Percentiles rank a stretch among this genome's conserved stretches.
Evolutionary conservation across 352 stramenopile genomes (phyloP).

Genomic region (Globisporangium abappressorium): DNA sequence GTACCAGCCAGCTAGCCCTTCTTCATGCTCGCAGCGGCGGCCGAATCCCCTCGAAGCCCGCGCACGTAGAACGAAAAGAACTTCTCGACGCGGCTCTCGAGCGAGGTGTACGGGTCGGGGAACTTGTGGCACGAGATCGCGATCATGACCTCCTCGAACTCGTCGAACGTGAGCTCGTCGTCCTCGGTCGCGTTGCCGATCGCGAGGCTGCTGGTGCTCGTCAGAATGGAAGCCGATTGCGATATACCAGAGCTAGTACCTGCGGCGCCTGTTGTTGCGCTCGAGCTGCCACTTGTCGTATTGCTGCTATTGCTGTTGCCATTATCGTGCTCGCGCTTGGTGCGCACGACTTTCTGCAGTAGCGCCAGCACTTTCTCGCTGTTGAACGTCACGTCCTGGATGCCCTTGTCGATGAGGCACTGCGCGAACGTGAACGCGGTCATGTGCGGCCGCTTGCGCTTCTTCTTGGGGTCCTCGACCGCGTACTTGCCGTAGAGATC

Average conservation of each 20-base stretch:
- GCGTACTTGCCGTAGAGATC: slow-evolving; percentile 57
- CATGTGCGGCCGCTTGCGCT: slow-evolving; percentile 40
- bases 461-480: slow-evolving; percentile 37
- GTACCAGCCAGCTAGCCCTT: not conserved
- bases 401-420: slow-evolving; percentile 56
- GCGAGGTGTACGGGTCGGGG: slow-evolving; percentile 69
- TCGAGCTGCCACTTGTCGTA: slow-evolving; percentile 1
- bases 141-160: slow-evolving; percentile 71
- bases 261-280: not conserved
- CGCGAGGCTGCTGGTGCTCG: slow-evolving; percentile 4
- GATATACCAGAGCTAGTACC: not conserved
- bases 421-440: slow-evolving; percentile 62
- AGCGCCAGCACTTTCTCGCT: slow-evolving; percentile 56
- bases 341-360: slow-evolving; percentile 49
- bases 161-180: slow-evolving; percentile 54
- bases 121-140: slow-evolving; percentile 77
- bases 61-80: slow-evolving; percentile 72
- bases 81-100: slow-evolving; percentile 75
- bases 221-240: not conserved
- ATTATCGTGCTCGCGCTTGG: slow-evolving; percentile 26
- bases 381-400: slow-evolving; percentile 61
- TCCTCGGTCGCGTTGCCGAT: slow-evolving; percentile 5
- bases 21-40: not conserved
- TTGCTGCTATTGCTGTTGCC: slow-evolving; percentile 4
- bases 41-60: slow-evolving; percentile 1